These are phyloP conservation scores for Ophiostoma triangulosporum DNA, from an alignment of 2,329 filamentous ascomycete genomes.

Conservation along the genomic window DNA sequence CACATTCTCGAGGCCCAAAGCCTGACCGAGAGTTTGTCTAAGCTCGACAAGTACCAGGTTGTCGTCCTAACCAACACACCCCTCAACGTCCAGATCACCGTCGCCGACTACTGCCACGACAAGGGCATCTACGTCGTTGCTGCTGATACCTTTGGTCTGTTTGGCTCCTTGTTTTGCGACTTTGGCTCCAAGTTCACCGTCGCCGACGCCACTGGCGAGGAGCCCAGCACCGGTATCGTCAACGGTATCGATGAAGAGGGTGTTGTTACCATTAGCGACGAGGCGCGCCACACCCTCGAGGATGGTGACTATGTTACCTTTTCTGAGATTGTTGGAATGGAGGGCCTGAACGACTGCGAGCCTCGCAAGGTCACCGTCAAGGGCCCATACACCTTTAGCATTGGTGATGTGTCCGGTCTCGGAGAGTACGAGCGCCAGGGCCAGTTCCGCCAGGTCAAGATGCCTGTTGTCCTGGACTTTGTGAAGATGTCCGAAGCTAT, in stretches of 20 bases:
- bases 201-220: slow-evolving; percentile 82
- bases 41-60: slow-evolving; percentile 83
- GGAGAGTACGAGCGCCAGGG: slow-evolving; percentile 82
- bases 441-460: slow-evolving; percentile 92
- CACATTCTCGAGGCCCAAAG: slow-evolving; percentile 54
- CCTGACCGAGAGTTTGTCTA: slow-evolving; percentile 60
- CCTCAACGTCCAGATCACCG: slow-evolving; percentile 64
- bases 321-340: slow-evolving; percentile 85
- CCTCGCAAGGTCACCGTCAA: slow-evolving; percentile 88
- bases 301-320: slow-evolving; percentile 97
- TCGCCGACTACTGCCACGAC: slow-evolving; percentile 86
- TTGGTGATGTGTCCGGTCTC: slow-evolving; percentile 78
- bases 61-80: slow-evolving; percentile 80
- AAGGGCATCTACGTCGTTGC: slow-evolving; percentile 87
- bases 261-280: slow-evolving; percentile 82
- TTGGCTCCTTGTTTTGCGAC: slow-evolving; percentile 92
- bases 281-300: slow-evolving; percentile 86
- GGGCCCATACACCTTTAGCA: slow-evolving; percentile 93
- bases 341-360: slow-evolving; percentile 66
- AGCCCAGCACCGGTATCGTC: slow-evolving; percentile 74
- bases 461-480: slow-evolving; percentile 89
- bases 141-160: slow-evolving; percentile 83
- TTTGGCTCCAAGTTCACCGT: slow-evolving; percentile 91
- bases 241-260: slow-evolving; percentile 83
- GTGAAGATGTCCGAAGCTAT: slow-evolving; percentile 65